Percentiles rank a stretch among this genome's conserved stretches.
These are phyloP conservation scores for Tylopilus rubrobrunneus DNA, from an alignment of 768 basidiomycete species.

Conservation along the genomic window DNA sequence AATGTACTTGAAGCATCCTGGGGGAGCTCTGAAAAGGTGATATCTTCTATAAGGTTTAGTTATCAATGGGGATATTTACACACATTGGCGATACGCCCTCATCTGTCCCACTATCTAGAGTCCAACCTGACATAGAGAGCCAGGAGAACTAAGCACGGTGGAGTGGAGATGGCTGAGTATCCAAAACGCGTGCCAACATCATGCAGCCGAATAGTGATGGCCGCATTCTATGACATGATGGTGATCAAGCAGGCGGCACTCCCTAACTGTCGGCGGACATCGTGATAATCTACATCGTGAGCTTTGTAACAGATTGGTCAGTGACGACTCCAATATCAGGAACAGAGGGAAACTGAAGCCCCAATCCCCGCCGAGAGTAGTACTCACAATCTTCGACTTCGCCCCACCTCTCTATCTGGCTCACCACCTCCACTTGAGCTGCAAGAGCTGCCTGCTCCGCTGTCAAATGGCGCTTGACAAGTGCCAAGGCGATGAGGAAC, in stretches of 20 bases:
- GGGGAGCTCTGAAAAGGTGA: conserved; percentile 5
- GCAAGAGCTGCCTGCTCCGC: conserved; percentile 84
- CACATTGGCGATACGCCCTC: too few species aligned
- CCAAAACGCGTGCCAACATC: conserved; percentile 4
- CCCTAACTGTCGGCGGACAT: conserved; percentile 81
- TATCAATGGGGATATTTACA: conserved; percentile 8
- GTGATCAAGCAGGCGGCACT: conserved; percentile 67
- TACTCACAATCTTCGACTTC: conserved; percentile 97
- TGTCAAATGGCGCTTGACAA: conserved; percentile 70
- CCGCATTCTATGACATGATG: conserved; percentile 23
- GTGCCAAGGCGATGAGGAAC: conserved; percentile 80
- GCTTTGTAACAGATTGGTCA: conserved; percentile 48
- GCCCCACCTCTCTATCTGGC: conserved; percentile 98
- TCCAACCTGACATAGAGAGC: conserved; percentile 10
- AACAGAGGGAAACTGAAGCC: neutral
- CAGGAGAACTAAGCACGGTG: conserved; percentile 3
- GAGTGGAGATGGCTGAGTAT: conserved; percentile 1
- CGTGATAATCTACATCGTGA: conserved; percentile 97
- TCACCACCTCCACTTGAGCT: conserved; percentile 88
- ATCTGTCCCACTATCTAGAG: conserved; percentile 12
- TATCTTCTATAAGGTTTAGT: conserved; percentile 16
- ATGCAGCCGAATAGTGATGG: conserved; percentile 1
- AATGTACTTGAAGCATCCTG: conserved; percentile 5
- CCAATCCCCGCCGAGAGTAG: neutral
- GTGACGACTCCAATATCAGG: neutral